Base-by-base conservation (phyloP, 73 alveolate genomes). In the Paramecium sonneborni region DNA sequence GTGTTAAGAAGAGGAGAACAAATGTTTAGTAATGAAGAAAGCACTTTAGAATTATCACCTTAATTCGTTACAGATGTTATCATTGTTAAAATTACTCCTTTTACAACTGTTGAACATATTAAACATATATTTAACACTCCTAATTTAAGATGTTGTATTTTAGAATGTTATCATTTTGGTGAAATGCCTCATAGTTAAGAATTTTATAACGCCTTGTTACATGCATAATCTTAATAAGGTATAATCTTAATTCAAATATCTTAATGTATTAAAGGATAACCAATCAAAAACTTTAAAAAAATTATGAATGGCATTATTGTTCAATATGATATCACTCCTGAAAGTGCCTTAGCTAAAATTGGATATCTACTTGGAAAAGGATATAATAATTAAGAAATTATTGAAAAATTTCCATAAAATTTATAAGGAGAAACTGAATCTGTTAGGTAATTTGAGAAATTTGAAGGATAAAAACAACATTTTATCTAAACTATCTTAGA, bases 361-460 rank as follows among this genome's bases (percentile, higher is more conserved):
- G 87, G 94, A 34, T 88, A 88, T 72, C 18, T 88, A 12, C 30
- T 88, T 8, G 87, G 91, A 70, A 88, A 88, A 18, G 94, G 94
- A 18, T 69, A 0, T 23, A 57, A 37, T 20, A 35, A 35, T 21
- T 1, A 88, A 43, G 89, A 69, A 48, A 69, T 88, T 43, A 70
- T 38, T 44, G 70, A 69, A 46, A 43, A 69, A 23, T 69, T 88
- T 38, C 69, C 70, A 5, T 30, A 69, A 43, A 88, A 88, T 39
- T 44, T 88, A 30, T 32, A 67, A 32, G 94, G 94, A 7, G 94
- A 88, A 44, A 56, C 74, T 0, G 87, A 76, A 21, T 82, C 94
- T 6, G 85, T 41, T 1, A 37, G 43, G 12, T 34, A 88, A 21
- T 41, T 39, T 21, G 85, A 88, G 9, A 88, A 88, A 15, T 88